Percentiles rank a stretch among this genome's conserved stretches.
Evolutionary conservation across 192 early-diverging fungal genomes (phyloP).

Genomic region (Backusella macrospora): DNA sequence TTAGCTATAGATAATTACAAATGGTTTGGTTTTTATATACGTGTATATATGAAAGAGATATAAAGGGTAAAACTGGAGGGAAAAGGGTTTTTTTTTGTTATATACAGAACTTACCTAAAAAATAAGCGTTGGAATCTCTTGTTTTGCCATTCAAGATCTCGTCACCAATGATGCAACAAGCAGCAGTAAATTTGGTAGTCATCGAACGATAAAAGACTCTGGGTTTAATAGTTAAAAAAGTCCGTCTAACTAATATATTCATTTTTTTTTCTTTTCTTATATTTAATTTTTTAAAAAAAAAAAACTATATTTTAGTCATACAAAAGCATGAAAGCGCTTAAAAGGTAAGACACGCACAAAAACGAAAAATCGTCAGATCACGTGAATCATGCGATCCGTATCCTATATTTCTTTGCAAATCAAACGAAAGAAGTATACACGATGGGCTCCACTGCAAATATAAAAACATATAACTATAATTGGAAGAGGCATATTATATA

Average conservation of each 20-base stretch:
- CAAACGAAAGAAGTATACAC: too few species aligned
- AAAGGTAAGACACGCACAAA: too few species aligned
- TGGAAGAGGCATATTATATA: too few species aligned
- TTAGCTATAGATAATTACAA: slow-evolving; percentile 41
- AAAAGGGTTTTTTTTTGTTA: too few species aligned
- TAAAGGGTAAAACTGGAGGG: background rate
- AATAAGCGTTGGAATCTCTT: slow-evolving; percentile 63
- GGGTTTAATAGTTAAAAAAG: background rate
- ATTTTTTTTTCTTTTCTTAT: background rate
- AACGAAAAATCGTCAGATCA: too few species aligned
- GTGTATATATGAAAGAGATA: background rate
- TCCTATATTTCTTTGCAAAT: too few species aligned
- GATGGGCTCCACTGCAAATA: too few species aligned
- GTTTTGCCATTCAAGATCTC: slow-evolving; percentile 76
- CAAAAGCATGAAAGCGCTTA: too few species aligned
- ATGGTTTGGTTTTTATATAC: background rate
- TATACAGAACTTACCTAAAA: slow-evolving; percentile 40
- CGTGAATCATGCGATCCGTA: too few species aligned
- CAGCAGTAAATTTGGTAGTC: slow-evolving; percentile 38
- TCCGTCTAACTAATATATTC: background rate
- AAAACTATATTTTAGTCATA: too few species aligned
- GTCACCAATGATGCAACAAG: slow-evolving; percentile 70
- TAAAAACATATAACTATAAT: too few species aligned
- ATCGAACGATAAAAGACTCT: background rate
- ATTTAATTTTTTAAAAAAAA: background rate